Base-by-base conservation (phyloP, 164 flowering plant genomes). In the Amborella trichopoda region DNA sequence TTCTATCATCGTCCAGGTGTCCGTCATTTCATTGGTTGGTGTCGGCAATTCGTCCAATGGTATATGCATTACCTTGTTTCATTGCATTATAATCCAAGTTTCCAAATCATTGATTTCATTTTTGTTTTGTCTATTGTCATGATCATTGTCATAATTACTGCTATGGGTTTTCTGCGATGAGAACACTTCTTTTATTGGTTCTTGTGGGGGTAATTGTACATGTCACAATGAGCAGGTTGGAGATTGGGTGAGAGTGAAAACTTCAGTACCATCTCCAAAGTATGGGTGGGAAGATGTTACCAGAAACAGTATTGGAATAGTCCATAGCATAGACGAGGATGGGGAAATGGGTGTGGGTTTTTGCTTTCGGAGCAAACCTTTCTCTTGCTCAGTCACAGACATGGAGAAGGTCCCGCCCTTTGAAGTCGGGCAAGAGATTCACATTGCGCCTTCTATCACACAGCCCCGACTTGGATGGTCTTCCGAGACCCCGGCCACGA, bases 401-500 rank as follows among this genome's bases (percentile, higher is more conserved):
- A 73, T 87, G 51, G 99, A 91, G 71, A 87, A 82, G 58, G 88
- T 80, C 18, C 69, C 67, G 56, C 81, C 90, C 53, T 87, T 82
- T 68, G 94, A 87, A 70, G 66, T 82, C 37, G 99, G 94, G 39
- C 90, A 84, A 70, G 94, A 78, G 65, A 80, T 91, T 58, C 94
- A 81, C 62, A 58, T 91, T 58, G 61, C 72, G 63, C 64, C 87
- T 6, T 75, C 96, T 49, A 70, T 91, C 28, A 26, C 72, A 46
- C 95, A 82, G 63, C 99, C 99, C 26, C 80, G 95, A 43, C 95
- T 91, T 48, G 99, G 99, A 46, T 91, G 99, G 99, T 84, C 99
- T 53, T 68, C 76, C 60, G 95, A 91, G 71, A 70, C 78, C 58
- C 76, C 90, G 0, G 96, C 96, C 19, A 77, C 95, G 23, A 73